Conservation (phyloP, 106 monocot genomes). For the Allium sativum region DNA sequence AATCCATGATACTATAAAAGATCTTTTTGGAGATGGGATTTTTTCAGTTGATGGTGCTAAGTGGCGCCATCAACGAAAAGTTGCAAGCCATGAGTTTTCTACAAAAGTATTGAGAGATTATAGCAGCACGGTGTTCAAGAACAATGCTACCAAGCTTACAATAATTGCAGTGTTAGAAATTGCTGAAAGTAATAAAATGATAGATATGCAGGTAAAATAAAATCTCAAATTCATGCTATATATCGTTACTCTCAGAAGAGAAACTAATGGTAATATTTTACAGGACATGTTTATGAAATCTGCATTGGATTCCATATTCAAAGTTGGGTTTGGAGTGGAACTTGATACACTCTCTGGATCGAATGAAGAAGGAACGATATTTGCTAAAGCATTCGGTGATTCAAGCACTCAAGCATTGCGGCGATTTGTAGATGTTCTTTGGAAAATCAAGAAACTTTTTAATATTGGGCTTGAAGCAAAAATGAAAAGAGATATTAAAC, state of each 20-base stretch:
- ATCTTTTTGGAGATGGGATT: slow-evolving; percentile 7
- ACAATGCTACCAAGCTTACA: slow-evolving; percentile 9
- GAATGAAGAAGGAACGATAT: neutral
- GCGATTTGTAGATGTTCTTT: neutral
- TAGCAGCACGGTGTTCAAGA: slow-evolving; percentile 13
- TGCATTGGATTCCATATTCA: slow-evolving; percentile 14
- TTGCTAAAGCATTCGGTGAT: slow-evolving; percentile 15
- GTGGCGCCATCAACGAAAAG: slow-evolving; percentile 13
- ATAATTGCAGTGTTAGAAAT: neutral
- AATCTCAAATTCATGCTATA: neutral
- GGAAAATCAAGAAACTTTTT: slow-evolving; percentile 5
- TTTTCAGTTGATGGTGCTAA: slow-evolving; percentile 14
- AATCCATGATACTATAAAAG: neutral
- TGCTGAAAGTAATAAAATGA: neutral
- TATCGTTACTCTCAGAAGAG: neutral
- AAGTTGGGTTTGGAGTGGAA: slow-evolving; percentile 14
- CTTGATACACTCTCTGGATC: slow-evolving; percentile 8
- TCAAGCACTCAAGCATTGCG: neutral
- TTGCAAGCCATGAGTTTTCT: slow-evolving; percentile 16
- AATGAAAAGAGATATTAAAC: neutral
- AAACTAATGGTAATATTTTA: neutral
- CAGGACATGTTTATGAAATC: slow-evolving; percentile 16
- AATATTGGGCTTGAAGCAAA: neutral
- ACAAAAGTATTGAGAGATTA: slow-evolving; percentile 6
- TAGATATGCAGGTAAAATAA: slow-evolving; percentile 13